Conservation (phyloP, 129 eudicot species). For the Mikania micrantha region DNA sequence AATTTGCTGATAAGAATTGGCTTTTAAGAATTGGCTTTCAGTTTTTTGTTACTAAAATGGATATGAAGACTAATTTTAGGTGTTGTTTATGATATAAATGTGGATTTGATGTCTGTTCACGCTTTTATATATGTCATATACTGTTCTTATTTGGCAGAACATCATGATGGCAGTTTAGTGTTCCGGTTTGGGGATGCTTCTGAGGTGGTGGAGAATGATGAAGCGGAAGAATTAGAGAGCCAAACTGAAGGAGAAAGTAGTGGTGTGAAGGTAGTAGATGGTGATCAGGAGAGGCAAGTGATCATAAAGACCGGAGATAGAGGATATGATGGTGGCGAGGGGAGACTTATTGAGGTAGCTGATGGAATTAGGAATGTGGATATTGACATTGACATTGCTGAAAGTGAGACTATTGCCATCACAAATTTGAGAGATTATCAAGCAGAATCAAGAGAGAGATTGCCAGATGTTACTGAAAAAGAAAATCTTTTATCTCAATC, state of each 20-base stretch:
- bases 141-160: conserved; percentile 45
- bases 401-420: conserved; percentile 17
- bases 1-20: not conserved
- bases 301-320: conserved; percentile 17
- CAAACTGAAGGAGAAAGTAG: conserved; percentile 13
- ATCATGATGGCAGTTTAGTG: conserved; percentile 65
- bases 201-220: conserved; percentile 38
- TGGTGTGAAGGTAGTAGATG: conserved; percentile 31
- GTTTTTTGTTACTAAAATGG: not conserved
- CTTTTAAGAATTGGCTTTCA: not conserved
- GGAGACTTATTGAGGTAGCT: conserved; percentile 16
- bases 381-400: conserved; percentile 13
- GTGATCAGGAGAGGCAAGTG: conserved; percentile 35
- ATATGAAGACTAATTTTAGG: not conserved
- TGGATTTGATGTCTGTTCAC: not conserved
- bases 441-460: conserved; percentile 16
- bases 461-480: conserved; percentile 15
- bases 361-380: conserved; percentile 8
- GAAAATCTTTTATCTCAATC: conserved; percentile 9
- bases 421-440: conserved; percentile 15
- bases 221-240: conserved; percentile 28
- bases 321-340: conserved; percentile 10
- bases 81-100: not conserved
- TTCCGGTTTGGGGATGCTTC: conserved; percentile 73
- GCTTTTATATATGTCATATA: not conserved